Conservation (phyloP, 768 basidiomycete species). For the Hygrocybe coccinea region DNA sequence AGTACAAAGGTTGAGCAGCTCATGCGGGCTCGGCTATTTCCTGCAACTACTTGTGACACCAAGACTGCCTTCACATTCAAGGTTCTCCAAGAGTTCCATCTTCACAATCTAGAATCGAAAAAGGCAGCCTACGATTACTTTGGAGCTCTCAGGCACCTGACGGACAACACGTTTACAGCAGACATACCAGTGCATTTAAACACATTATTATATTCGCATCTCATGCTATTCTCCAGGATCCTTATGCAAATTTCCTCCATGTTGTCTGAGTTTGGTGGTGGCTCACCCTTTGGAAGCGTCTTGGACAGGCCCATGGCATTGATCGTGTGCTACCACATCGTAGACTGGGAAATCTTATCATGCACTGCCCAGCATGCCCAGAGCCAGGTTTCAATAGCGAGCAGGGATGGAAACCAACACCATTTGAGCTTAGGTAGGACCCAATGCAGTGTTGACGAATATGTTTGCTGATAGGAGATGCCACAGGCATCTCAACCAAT, state of each 20-base stretch:
- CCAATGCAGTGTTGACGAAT: not conserved
- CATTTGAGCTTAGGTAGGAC: not conserved
- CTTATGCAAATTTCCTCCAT: slow-evolving; percentile 8
- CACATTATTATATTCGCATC: not conserved
- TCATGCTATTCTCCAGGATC: slow-evolving; percentile 7
- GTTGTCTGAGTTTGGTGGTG: slow-evolving; percentile 9
- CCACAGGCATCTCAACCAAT: slow-evolving; percentile 14
- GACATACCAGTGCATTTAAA: not conserved
- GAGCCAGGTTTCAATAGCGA: slow-evolving; percentile 9
- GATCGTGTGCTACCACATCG: slow-evolving; percentile 10
- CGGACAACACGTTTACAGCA: slow-evolving; percentile 11
- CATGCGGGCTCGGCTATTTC: slow-evolving; percentile 16
- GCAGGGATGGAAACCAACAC: not conserved
- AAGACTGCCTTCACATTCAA: slow-evolving; percentile 20
- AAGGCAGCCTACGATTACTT: slow-evolving; percentile 19
- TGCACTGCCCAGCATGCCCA: slow-evolving; percentile 8
- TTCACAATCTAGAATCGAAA: slow-evolving; percentile 1
- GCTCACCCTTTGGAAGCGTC: slow-evolving; percentile 6
- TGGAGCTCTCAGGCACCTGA: slow-evolving; percentile 9
- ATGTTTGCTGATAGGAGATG: not conserved
- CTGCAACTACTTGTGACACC: slow-evolving; percentile 15
- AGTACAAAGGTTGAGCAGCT: slow-evolving; percentile 15
- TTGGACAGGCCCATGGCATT: slow-evolving; percentile 14
- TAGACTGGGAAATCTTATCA: slow-evolving; percentile 1
- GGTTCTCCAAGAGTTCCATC: slow-evolving; percentile 16